Evolutionary conservation across 805 yeast genomes (phyloP).

Genomic region (Cephaloascus albidus): DNA sequence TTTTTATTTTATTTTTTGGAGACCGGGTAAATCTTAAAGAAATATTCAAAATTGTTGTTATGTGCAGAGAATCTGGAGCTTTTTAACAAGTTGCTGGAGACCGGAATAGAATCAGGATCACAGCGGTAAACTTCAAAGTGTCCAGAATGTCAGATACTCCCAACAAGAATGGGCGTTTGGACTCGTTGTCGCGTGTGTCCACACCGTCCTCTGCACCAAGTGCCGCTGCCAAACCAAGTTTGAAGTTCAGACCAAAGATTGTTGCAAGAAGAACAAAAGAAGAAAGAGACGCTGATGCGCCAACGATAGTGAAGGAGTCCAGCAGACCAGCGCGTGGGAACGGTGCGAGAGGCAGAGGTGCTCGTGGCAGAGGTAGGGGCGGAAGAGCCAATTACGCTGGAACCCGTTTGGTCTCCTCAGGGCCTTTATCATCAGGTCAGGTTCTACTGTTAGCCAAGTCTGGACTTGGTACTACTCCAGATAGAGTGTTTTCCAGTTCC

Average conservation of each 20-base stretch:
- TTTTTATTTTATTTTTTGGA: neutral
- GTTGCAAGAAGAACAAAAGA: conserved; percentile 80
- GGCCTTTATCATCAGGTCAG: conserved; percentile 64
- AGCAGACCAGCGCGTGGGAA: conserved; percentile 11
- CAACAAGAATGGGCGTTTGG: neutral
- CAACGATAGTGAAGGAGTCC: conserved; percentile 31
- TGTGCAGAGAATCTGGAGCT: neutral
- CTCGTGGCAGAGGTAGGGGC: conserved; percentile 9
- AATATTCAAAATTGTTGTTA: neutral
- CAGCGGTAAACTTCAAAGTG: neutral
- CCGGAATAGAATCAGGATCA: neutral
- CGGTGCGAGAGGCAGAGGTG: conserved; percentile 18
- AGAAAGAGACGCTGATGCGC: conserved; percentile 74
- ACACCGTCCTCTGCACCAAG: conserved; percentile 5
- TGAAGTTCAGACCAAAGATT: conserved; percentile 78
- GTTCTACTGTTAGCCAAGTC: conserved; percentile 24
- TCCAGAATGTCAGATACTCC: neutral
- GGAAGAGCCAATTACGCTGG: conserved; percentile 30
- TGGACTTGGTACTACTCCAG: conserved; percentile 14
- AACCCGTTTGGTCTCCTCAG: conserved; percentile 62
- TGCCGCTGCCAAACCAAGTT: conserved; percentile 33
- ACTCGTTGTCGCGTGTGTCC: conserved; percentile 6
- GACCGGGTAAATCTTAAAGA: neutral
- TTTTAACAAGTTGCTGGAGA: neutral
- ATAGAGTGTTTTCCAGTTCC: conserved; percentile 22